phyloP scores from a whole-genome alignment of 768 basidiomycete genomes.

The Dentipellis sp. region DNA sequence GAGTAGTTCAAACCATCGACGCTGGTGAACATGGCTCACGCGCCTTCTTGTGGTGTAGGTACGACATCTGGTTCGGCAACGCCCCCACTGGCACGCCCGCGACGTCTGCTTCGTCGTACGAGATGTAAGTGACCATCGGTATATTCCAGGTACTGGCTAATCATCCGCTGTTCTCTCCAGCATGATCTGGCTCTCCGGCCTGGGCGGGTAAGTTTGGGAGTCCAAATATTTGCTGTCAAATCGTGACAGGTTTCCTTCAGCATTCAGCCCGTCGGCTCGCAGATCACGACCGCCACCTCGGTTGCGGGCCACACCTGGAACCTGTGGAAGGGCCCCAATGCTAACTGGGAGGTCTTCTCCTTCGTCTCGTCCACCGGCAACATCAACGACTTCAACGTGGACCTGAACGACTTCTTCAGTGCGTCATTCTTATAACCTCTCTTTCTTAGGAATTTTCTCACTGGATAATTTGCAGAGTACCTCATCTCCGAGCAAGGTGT shows the following conservation, averaged over 20 bases:
- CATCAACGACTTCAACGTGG: slow-evolving; percentile 40
- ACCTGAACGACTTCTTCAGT: slow-evolving; percentile 51
- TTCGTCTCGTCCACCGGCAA: slow-evolving; percentile 41
- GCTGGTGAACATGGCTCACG: neutral
- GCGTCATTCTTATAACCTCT: slow-evolving; percentile 10
- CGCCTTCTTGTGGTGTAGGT: slow-evolving; percentile 21
- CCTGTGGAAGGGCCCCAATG: slow-evolving; percentile 44
- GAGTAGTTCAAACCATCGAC: slow-evolving; percentile 7
- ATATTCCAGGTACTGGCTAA: neutral
- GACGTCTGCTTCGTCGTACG: slow-evolving; percentile 36
- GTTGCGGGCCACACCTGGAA: slow-evolving; percentile 46
- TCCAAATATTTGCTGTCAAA: neutral
- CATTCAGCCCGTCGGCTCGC: slow-evolving; percentile 48
- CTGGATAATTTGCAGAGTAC: slow-evolving; percentile 27
- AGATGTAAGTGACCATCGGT: slow-evolving; percentile 31
- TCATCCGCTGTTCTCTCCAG: slow-evolving; percentile 16
- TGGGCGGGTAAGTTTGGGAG: slow-evolving; percentile 33
- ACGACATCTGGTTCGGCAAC: slow-evolving; percentile 46
- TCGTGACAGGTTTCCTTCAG: slow-evolving; percentile 18
- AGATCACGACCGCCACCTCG: slow-evolving; percentile 29
- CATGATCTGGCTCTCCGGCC: slow-evolving; percentile 55
- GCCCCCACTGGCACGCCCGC: slow-evolving; percentile 36
- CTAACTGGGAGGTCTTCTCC: slow-evolving; percentile 47
- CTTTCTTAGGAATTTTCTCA: neutral
- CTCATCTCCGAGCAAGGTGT: slow-evolving; percentile 38